phyloP scores from a whole-genome alignment of 176 grass and related monocot species.

The Triticum timopheevii region DNA sequence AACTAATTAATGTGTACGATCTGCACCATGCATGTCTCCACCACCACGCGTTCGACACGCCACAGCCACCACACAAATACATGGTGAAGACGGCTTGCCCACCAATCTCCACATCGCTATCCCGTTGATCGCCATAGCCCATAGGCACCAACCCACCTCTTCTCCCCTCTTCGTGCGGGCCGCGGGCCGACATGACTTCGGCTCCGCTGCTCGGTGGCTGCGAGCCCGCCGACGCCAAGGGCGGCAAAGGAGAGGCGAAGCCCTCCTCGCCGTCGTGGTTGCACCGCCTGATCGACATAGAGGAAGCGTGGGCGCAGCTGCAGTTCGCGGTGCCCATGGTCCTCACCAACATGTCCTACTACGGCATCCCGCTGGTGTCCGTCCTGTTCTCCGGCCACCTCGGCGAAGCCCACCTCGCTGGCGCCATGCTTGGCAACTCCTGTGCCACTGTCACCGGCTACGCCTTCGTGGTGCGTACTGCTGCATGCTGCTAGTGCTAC shows the following conservation, averaged over 20 bases:
- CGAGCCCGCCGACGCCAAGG: not conserved
- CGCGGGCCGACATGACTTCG: slow-evolving; percentile 27
- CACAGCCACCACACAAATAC: too few relatives aligned
- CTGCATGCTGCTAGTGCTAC: too few relatives aligned
- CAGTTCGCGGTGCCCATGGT: not conserved
- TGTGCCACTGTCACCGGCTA: too few relatives aligned
- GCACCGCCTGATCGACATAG: slow-evolving; percentile 43
- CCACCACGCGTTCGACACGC: not conserved
- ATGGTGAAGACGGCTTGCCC: not conserved
- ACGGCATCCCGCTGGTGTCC: too few relatives aligned
- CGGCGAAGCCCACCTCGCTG: too few relatives aligned
- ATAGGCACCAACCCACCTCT: not conserved
- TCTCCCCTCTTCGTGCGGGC: too few relatives aligned
- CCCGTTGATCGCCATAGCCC: not conserved
- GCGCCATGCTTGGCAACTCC: too few relatives aligned
- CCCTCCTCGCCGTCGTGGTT: slow-evolving; percentile 27
- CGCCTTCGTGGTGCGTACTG: too few relatives aligned
- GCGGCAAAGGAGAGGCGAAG: not conserved
- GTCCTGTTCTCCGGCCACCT: too few relatives aligned
- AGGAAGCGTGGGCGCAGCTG: slow-evolving; percentile 61
- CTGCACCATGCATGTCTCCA: not conserved
- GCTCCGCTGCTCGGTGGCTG: slow-evolving; percentile 31
- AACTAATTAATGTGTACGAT: too few relatives aligned
- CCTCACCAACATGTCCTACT: too few relatives aligned
- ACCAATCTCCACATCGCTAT: not conserved